Base-by-base conservation (phyloP, 768 basidiomycete species). In the Tulasnella sp. region DNA sequence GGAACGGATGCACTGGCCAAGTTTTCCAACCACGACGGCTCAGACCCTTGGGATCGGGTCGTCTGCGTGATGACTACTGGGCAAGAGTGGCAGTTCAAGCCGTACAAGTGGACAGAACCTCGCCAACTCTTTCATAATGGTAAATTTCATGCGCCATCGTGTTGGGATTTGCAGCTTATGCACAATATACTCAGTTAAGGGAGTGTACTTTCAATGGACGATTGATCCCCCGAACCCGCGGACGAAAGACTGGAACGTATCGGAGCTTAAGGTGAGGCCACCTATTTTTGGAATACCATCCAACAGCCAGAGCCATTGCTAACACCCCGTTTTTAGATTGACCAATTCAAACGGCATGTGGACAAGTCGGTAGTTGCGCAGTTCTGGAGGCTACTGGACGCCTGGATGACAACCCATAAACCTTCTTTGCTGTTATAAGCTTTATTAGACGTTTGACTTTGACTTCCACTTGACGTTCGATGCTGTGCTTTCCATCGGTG, bases 41-140 rank as follows among this genome's bases (percentile, higher is more conserved):
- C 86, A 3, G 94, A 96, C 62, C 87, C 91, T 1, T 97, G 95
- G 94, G 93, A 97, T 58, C 81, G 95, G 38, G 96, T 99, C 3
- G 86, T 96, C 3, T 96, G 94, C 65, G 95, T 99, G 15, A 86
- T 96, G 83, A 98, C 96, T 8, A 99, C 96, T 0, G 96, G 96
- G 1, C 95, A 98, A 66, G 86, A 88, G 30, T 97, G 96, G 96
- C 96, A 99, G 70, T 99, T 99, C 73, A 78, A 85, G 60, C 86
- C 89, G 17, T 98, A 98, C 74, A 94, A 95, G 69, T 99, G 95
- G 95, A 84, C 79, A 51, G 93, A 98, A 67, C 96, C 96, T 0
- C 82, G 83, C 61, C 80, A 86, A 52, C 72, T 99, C 26, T 98
- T 99, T 73, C 88, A 96, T 68, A 87, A 98, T 67, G 93, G 94